These are phyloP conservation scores for Chimonanthus praecox DNA, from an alignment of 164 flowering plant genomes.

Conservation along the genomic window DNA sequence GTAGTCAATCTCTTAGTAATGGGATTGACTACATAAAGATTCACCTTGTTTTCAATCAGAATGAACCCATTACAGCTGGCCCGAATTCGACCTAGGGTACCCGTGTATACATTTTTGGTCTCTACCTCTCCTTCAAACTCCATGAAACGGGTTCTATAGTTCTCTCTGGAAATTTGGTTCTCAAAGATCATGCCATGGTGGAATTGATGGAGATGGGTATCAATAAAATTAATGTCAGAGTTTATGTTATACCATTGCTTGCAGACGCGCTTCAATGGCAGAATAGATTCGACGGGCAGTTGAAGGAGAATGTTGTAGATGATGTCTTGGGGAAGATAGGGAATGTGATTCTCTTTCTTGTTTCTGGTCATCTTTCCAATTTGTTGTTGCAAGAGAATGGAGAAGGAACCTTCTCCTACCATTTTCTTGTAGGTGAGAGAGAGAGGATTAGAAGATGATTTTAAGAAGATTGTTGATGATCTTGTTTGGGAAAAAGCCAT, in stretches of 20 bases:
- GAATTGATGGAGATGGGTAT: not conserved
- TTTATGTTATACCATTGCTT: not conserved
- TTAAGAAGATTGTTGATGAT: no score
- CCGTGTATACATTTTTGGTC: not conserved
- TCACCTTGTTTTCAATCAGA: not conserved
- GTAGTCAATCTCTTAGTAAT: not conserved
- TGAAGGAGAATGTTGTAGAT: not conserved
- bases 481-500: no score
- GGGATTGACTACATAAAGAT: not conserved
- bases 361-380: not conserved
- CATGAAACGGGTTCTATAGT: not conserved
- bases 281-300: not conserved
- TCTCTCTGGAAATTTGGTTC: not conserved
- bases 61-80: not conserved
- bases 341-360: not conserved
- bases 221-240: not conserved
- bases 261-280: not conserved
- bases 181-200: not conserved
- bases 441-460: no score
- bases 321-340: not conserved
- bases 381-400: not conserved
- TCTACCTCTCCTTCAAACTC: not conserved
- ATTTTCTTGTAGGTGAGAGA: no score
- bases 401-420: no score
- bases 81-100: not conserved